phyloP scores from a whole-genome alignment of 2,329 filamentous ascomycete genomes.

The Chaetothyriales sp. region DNA sequence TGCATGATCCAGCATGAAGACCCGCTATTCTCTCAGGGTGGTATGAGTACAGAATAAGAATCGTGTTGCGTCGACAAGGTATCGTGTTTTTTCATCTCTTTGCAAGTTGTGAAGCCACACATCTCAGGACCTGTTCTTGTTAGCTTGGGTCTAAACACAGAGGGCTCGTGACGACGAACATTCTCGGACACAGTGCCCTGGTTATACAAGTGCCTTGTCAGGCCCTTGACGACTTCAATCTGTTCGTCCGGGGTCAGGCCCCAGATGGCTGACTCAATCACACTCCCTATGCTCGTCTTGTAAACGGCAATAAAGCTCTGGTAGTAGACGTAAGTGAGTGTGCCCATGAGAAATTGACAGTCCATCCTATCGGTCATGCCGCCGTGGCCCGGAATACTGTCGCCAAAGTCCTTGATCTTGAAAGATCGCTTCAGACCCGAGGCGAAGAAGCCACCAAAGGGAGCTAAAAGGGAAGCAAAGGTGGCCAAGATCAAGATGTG shows the following conservation, averaged over 20 bases:
- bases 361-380: slow-evolving; percentile 99
- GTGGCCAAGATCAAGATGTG: slow-evolving; percentile 82
- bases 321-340: slow-evolving; percentile 97
- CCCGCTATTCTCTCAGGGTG: neutral
- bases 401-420: slow-evolving; percentile 99
- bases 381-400: slow-evolving; percentile 93
- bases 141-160: neutral
- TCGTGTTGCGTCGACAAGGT: neutral
- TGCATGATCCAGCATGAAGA: neutral
- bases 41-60: neutral
- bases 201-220: slow-evolving; percentile 52
- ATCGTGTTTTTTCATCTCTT: neutral
- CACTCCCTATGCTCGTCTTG: slow-evolving; percentile 68
- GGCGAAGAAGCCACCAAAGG: slow-evolving; percentile 96
- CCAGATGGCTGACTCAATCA: slow-evolving; percentile 83
- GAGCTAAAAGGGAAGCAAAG: slow-evolving; percentile 91
- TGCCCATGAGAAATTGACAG: slow-evolving; percentile 99
- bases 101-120: neutral
- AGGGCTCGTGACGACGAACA: slow-evolving; percentile 25
- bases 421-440: slow-evolving; percentile 96
- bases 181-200: slow-evolving; percentile 44
- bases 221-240: slow-evolving; percentile 56
- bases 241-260: slow-evolving; percentile 82
- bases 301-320: slow-evolving; percentile 90
- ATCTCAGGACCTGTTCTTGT: neutral